Evolutionary conservation across 805 yeast genomes (phyloP), one percentile per base, ranked within the genome.

Genomic region (Ogataea haglerorum): DNA sequence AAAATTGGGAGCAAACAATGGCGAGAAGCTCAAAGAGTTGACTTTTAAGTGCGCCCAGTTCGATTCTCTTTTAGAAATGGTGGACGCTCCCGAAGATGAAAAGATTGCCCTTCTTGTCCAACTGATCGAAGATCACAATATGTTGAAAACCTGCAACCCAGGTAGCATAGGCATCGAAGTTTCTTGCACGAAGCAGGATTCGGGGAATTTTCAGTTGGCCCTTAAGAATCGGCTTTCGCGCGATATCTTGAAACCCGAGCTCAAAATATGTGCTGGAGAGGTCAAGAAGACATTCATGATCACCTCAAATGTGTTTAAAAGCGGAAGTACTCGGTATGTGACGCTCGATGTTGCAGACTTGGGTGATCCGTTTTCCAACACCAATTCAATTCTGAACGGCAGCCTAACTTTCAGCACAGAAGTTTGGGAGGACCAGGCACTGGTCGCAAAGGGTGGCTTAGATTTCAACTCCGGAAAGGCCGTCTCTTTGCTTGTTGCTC

Each of bases 261-360:
- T 51, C 18, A 34, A 36, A 2, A n/a, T 46, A 10, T 15, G 30
- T 10, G 32, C 46, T 23, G 36, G 38, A 3, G 42, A 41, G 5
- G 24, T 25, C 21, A 21, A 19, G 2, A 26, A 34, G 18, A 37
- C 25, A 16, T 34, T 41, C 17, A 30, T 16, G 10, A 30, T 45
- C 30, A 48, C 51, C 10, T 46, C 47, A 7, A 47, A 48, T 34
- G 34, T 27, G 10, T 42, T 51, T 30, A 47, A 51, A 31, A 22
- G 15, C 12, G 43, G 38, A n/a, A 30, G 38, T 13, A 38, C 27
- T 7, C 38, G 48, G 22, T 34, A 30, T 3, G 13, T 48, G 26
- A 29, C 24, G 23, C 22, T 46, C 29, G 51, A 48, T 28, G 27
- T 42, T 16, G 42, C 40, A n/a, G 46, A 43, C 15, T 40, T 33